phyloP scores from a whole-genome alignment of 305 asterid genomes.

The Fraxinus paxiana region DNA sequence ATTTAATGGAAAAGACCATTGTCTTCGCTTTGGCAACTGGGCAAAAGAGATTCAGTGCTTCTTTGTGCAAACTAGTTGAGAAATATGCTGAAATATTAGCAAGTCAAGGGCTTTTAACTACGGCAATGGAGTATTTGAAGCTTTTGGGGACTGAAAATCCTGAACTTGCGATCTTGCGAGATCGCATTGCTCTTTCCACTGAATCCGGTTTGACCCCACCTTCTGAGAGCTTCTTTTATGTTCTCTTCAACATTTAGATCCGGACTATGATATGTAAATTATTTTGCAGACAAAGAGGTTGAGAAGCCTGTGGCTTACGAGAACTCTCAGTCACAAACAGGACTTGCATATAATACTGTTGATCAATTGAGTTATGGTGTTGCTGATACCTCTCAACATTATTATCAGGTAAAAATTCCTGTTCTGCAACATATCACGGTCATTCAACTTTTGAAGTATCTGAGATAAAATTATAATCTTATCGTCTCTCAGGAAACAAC shows the following conservation, averaged over 20 bases:
- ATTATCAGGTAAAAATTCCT: slow-evolving; percentile 54
- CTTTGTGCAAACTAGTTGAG: slow-evolving; percentile 84
- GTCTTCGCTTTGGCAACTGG: slow-evolving; percentile 91
- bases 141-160: slow-evolving; percentile 85
- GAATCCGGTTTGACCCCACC: slow-evolving; percentile 56
- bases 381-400: slow-evolving; percentile 54
- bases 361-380: slow-evolving; percentile 54
- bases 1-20: slow-evolving; percentile 95
- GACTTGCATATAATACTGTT: slow-evolving; percentile 38
- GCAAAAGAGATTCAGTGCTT: slow-evolving; percentile 83
- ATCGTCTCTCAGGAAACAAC: slow-evolving; percentile 51
- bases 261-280: background rate
- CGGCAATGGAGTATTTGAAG: slow-evolving; percentile 92
- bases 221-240: background rate
- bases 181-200: slow-evolving; percentile 75
- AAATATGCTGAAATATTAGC: slow-evolving; percentile 96
- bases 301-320: slow-evolving; percentile 47
- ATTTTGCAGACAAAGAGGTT: slow-evolving; percentile 52
- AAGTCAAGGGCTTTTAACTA: slow-evolving; percentile 89
- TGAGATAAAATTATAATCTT: background rate
- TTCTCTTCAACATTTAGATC: background rate
- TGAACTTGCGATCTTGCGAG: slow-evolving; percentile 75
- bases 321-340: slow-evolving; percentile 42
- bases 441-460: slow-evolving; percentile 10
- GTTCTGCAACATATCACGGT: background rate